phyloP scores from a whole-genome alignment of 148 eudicot genomes.

The Cornus florida region DNA sequence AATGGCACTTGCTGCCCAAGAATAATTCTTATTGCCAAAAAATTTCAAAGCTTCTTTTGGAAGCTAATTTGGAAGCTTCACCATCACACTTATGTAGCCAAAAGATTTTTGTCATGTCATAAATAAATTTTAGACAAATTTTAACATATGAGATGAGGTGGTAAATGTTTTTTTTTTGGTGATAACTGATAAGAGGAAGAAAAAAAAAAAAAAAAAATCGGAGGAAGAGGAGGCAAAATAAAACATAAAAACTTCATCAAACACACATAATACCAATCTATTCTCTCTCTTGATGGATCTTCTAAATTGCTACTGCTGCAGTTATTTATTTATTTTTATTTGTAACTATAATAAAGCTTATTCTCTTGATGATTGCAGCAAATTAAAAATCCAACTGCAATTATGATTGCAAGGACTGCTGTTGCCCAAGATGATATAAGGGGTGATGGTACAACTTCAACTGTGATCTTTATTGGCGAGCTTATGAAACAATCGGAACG shows the following conservation, averaged over 20 bases:
- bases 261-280: no score
- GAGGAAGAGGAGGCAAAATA: neutral
- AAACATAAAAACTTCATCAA: no score
- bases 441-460: conserved; percentile 98
- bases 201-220: no score
- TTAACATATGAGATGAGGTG: neutral
- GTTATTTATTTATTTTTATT: no score
- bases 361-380: conserved; percentile 49
- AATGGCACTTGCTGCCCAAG: no score
- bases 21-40: no score
- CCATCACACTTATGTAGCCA: no score
- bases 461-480: conserved; percentile 96
- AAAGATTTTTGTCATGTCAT: no score
- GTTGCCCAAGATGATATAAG: conserved; percentile 99
- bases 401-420: conserved; percentile 99
- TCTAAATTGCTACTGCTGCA: neutral
- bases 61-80: no score
- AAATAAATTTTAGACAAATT: no score
- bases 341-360: neutral
- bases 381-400: conserved; percentile 97
- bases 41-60: no score
- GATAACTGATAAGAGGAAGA: no score
- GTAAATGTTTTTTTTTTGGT: neutral
- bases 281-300: neutral
- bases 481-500: conserved; percentile 96